Evolutionary conservation across 225 moss, liverwort and hornwort species (phyloP).

Genomic region (Anthoceros angustus): DNA sequence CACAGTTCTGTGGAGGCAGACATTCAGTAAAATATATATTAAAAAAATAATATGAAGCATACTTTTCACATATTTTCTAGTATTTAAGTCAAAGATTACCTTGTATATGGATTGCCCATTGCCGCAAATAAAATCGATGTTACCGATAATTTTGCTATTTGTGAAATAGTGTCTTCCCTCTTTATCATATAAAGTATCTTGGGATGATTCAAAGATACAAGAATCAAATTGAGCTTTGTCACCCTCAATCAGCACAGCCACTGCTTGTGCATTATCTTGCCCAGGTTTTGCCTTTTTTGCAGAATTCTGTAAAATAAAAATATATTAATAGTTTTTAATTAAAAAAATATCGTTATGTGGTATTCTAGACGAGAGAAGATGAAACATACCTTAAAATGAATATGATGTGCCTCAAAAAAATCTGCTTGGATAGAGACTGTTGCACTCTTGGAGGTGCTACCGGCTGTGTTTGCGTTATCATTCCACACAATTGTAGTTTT

Average conservation of each 20-base stretch:
- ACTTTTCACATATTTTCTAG: neutral
- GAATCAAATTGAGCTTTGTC: conserved; percentile 23
- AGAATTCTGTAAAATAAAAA: too few relatives aligned
- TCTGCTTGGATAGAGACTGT: too few relatives aligned
- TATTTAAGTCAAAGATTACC: too few relatives aligned
- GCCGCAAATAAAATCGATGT: neutral
- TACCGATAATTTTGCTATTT: conserved; percentile 19
- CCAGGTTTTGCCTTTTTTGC: too few relatives aligned
- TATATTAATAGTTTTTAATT: too few relatives aligned
- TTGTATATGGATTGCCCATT: too few relatives aligned
- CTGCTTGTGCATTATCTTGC: neutral
- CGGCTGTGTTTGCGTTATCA: neutral
- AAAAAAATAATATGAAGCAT: neutral
- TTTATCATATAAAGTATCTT: conserved; percentile 35
- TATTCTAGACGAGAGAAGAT: too few relatives aligned
- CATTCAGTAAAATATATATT: neutral
- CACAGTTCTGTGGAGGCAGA: conserved; percentile 13
- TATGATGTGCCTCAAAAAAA: too few relatives aligned
- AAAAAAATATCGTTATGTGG: too few relatives aligned
- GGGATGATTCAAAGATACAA: conserved; percentile 20
- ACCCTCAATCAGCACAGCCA: conserved; percentile 16
- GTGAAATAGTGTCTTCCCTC: conserved; percentile 31
- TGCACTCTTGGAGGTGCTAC: too few relatives aligned
- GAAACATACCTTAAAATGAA: too few relatives aligned
- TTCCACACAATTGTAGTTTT: neutral